Conservation (phyloP, 1,139 yeast genomes). For the Saccharomycopsis hybrid region DNA sequence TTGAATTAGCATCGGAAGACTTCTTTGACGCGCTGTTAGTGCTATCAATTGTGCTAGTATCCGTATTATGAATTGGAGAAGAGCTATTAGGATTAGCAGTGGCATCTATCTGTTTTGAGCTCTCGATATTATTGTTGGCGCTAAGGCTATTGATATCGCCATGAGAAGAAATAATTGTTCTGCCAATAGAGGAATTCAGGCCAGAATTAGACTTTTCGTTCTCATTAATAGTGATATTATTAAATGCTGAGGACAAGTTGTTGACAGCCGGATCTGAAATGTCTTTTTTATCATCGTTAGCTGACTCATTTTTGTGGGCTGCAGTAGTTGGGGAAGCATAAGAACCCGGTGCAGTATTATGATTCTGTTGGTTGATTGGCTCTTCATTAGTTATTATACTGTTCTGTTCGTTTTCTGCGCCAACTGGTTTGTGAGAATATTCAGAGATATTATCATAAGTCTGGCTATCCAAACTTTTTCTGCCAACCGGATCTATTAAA, state of each 20-base stretch:
- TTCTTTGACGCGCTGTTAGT: too few species aligned
- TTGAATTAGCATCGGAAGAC: slow-evolving; percentile 8
- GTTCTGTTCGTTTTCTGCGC: neutral
- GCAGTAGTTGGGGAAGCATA: neutral
- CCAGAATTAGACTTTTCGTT: too few species aligned
- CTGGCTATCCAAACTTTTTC: slow-evolving; percentile 10
- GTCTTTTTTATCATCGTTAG: too few species aligned
- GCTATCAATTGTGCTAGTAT: too few species aligned
- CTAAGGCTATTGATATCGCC: neutral
- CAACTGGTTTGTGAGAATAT: slow-evolving; percentile 6
- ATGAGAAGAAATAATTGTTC: too few species aligned
- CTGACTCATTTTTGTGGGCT: neutral
- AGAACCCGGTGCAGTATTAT: neutral
- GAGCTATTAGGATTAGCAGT: too few species aligned
- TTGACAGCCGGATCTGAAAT: too few species aligned
- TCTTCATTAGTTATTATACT: slow-evolving; percentile 9
- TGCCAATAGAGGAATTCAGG: too few species aligned
- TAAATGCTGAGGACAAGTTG: too few species aligned
- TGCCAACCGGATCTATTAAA: slow-evolving; percentile 1
- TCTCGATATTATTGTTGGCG: neutral
- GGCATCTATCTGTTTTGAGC: neutral
- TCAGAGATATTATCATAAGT: slow-evolving; percentile 13
- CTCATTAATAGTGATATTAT: too few species aligned
- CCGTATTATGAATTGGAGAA: too few species aligned
- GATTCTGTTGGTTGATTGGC: slow-evolving; percentile 1